These are phyloP conservation scores for Castanospermum australe DNA, from an alignment of 306 rosid genomes.

Conservation along the genomic window DNA sequence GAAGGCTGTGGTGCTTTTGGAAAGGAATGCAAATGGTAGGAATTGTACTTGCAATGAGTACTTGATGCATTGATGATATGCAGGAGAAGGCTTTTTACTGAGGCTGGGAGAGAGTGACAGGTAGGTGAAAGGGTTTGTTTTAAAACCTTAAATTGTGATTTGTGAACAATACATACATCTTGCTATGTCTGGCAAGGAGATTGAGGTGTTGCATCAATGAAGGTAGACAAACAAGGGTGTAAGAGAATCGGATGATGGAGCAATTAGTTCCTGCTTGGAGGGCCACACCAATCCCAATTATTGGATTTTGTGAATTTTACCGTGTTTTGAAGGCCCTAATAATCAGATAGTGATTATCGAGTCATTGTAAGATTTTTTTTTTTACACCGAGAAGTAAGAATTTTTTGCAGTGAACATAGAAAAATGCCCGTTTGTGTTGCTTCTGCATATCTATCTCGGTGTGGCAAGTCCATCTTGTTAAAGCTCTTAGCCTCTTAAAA, in stretches of 20 bases:
- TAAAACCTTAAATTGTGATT: neutral
- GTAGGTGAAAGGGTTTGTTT: neutral
- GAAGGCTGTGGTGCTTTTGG: neutral
- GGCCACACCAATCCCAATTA: neutral
- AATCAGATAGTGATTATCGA: neutral
- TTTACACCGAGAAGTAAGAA: no score
- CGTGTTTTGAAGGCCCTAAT: no score
- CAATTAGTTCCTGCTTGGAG: conserved; percentile 42
- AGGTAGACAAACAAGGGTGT: neutral
- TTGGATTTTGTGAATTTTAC: no score
- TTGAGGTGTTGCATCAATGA: conserved; percentile 15
- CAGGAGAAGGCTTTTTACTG: neutral
- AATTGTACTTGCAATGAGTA: neutral
- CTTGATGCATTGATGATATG: neutral
- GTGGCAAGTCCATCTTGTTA: no score
- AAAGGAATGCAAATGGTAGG: neutral
- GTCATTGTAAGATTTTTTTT: no score
- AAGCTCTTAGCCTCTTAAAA: no score
- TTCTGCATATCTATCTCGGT: no score
- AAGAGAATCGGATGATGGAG: conserved; percentile 26
- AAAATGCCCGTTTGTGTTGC: no score
- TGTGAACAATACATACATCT: neutral
- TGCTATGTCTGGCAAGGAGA: neutral
- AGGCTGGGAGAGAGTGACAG: neutral
- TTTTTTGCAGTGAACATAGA: no score